Evolutionary conservation across 1,139 yeast species (phyloP), one percentile per base, ranked within the genome.

Genomic region (Nakaseomyces uthaithaninus): DNA sequence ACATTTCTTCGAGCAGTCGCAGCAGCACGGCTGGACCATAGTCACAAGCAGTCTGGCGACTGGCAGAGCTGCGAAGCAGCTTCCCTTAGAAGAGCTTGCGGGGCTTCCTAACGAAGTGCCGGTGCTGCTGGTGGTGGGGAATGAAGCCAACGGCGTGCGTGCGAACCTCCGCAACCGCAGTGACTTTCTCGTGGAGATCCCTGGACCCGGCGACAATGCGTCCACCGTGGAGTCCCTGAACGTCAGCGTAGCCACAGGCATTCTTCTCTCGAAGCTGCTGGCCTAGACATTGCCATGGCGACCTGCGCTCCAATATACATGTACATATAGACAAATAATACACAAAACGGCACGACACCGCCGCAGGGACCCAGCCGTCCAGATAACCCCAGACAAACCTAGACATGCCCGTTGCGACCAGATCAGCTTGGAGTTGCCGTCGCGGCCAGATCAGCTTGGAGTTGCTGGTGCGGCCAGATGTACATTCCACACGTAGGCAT

Each of bases 171-270:
- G 74, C 45, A 64, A 74, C 43, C 67, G 79, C 47, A 76, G 89
- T 40, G 86, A 85, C 48, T 78, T 68, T 53, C 65, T 74, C 41
- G 89, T 78, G 8, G 72, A 75, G 18, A 67, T 84, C n/a, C 60
- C 54, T 48, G 59, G 55, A 54, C 16, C 38, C 42, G 41, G 59
- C 36, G 62, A 63, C 1, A 11, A 17, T 10, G 69, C 67, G 41
- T 53, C 53, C 2, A 62, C 75, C 12, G 79, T 87, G 27, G 95
- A 86, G 55, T 83, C 94, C 17, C 66, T 87, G 51, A 87, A 87
- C 57, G 96, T 85, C 27, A 83, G 94, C 55, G 95, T 87, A 4
- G 95, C 96, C 1, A 73, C 89, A 2, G 93, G 89, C 1, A 56
- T 86, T 26, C 56, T 85, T 40, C 35, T 31, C 3, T 31, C 35